Percentiles rank a stretch among this genome's conserved stretches.
Evolutionary conservation across 2,329 filamentous ascomycete species (phyloP).

Genomic region (Hypoxylon rubiginosum): DNA sequence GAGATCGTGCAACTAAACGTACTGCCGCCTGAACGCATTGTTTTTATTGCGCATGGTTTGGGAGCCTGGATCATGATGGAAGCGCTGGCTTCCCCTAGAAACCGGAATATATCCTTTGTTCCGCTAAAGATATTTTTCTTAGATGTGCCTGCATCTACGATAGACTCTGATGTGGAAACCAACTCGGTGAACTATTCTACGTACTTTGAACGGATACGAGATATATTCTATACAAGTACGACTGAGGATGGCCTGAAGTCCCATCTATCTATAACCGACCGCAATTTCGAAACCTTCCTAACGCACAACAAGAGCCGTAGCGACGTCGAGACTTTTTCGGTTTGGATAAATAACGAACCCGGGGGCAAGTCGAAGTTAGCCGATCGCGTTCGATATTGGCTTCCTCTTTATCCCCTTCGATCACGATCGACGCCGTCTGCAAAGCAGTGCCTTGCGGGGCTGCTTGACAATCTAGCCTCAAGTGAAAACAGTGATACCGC

Average conservation of each 20-base stretch:
- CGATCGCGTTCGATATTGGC: too few species aligned
- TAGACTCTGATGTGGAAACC: too few species aligned
- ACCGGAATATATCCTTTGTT: not conserved
- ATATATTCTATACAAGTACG: not conserved
- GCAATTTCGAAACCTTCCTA: too few species aligned
- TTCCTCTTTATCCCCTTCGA: too few species aligned
- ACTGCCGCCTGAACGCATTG: not conserved
- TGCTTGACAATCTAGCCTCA: too few species aligned
- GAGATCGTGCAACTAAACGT: not conserved
- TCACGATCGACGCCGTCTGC: too few species aligned
- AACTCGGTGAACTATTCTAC: not conserved
- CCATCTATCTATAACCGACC: not conserved
- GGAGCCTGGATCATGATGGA: not conserved
- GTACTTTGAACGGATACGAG: not conserved
- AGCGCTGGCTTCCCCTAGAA: not conserved
- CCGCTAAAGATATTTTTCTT: not conserved
- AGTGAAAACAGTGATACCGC: too few species aligned
- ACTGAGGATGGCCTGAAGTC: not conserved
- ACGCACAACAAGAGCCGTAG: too few species aligned
- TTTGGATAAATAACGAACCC: too few species aligned
- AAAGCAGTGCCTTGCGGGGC: too few species aligned
- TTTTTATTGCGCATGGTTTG: not conserved
- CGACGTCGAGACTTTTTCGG: too few species aligned
- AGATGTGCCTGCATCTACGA: not conserved
- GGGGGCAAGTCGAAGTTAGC: too few species aligned